Conservation (phyloP, 306 rosid genomes). For the Purshia tridentata region DNA sequence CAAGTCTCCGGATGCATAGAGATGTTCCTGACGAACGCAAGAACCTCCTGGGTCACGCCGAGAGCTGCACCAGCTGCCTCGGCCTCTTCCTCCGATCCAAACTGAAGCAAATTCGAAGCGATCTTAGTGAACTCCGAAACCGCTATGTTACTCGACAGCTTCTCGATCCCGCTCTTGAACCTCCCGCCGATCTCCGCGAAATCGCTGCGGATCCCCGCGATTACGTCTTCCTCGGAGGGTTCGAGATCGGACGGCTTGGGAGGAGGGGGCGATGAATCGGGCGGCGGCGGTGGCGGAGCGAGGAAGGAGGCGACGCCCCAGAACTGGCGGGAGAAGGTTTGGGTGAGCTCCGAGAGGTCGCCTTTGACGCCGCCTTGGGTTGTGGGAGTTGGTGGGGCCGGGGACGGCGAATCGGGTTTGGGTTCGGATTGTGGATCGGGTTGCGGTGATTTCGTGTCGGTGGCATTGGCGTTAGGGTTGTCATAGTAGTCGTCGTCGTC, state of each 20-base stretch:
- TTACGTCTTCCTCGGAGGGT: conserved; percentile 58
- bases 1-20: conserved; percentile 88
- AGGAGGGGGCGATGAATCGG: conserved; percentile 38
- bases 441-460: conserved; percentile 25
- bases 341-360: conserved; percentile 70
- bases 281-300: conserved; percentile 81
- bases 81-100: conserved; percentile 64
- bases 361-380: conserved; percentile 68
- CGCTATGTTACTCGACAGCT: conserved; percentile 56
- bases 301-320: conserved; percentile 95
- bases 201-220: conserved; percentile 88
- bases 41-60: conserved; percentile 72
- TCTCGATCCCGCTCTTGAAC: conserved; percentile 79
- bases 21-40: conserved; percentile 60
- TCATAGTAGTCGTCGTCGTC: conserved; percentile 32
- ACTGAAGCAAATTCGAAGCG: conserved; percentile 81
- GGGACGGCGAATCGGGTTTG: conserved; percentile 33
- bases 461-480: conserved; percentile 14
- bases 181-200: conserved; percentile 80
- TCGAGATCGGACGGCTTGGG: conserved; percentile 17
- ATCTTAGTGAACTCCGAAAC: conserved; percentile 87
- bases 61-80: conserved; percentile 51
- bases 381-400: conserved; percentile 46
- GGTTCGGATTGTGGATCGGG: neutral
- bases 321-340: conserved; percentile 66